Percentiles rank a stretch among this genome's conserved stretches.
Evolutionary conservation across 176 grass and related monocot genomes (phyloP).

Genomic region (Aegilops umbellulata): DNA sequence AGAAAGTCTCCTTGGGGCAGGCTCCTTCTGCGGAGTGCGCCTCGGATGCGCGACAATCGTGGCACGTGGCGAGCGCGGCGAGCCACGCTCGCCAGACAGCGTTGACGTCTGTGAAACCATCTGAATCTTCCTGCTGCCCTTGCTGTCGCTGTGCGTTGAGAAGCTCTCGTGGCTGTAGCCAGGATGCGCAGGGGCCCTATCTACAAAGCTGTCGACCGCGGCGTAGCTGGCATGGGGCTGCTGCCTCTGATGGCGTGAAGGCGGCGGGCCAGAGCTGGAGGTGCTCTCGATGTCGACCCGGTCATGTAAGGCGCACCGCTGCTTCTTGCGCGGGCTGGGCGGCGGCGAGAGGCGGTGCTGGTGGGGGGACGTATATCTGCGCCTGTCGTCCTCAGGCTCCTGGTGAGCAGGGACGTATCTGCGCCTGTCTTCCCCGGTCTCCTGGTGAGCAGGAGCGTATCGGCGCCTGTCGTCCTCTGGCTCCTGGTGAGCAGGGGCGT

Average conservation of each 20-base stretch:
- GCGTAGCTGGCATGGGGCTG: slow-evolving; percentile 18
- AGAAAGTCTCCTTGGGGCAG: slow-evolving; percentile 55
- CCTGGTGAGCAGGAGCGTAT: slow-evolving; percentile 14
- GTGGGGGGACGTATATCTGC: neutral
- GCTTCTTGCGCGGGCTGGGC: slow-evolving; percentile 23
- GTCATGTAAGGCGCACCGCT: slow-evolving; percentile 22
- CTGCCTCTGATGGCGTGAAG: slow-evolving; percentile 28
- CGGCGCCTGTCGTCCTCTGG: slow-evolving; percentile 10
- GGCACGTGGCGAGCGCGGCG: neutral
- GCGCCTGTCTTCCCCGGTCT: slow-evolving; percentile 4
- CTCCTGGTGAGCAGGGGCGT: slow-evolving; percentile 7
- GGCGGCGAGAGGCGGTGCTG: slow-evolving; percentile 19
- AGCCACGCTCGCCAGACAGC: neutral
- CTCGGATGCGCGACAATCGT: slow-evolving; percentile 19
- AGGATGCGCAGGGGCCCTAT: slow-evolving; percentile 28
- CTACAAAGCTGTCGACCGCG: slow-evolving; percentile 33
- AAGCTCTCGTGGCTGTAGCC: slow-evolving; percentile 21
- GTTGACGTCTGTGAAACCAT: neutral
- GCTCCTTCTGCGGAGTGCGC: slow-evolving; percentile 32
- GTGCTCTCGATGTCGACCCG: slow-evolving; percentile 43
- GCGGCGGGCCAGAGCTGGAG: slow-evolving; percentile 38
- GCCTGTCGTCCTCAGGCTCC: slow-evolving; percentile 26
- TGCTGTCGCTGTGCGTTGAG: slow-evolving; percentile 34
- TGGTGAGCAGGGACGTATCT: slow-evolving; percentile 9
- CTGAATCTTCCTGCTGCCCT: slow-evolving; percentile 58